Percentiles rank a stretch among this genome's conserved stretches.
phyloP scores from a whole-genome alignment of 768 basidiomycete species.

The Podaxis sp. region DNA sequence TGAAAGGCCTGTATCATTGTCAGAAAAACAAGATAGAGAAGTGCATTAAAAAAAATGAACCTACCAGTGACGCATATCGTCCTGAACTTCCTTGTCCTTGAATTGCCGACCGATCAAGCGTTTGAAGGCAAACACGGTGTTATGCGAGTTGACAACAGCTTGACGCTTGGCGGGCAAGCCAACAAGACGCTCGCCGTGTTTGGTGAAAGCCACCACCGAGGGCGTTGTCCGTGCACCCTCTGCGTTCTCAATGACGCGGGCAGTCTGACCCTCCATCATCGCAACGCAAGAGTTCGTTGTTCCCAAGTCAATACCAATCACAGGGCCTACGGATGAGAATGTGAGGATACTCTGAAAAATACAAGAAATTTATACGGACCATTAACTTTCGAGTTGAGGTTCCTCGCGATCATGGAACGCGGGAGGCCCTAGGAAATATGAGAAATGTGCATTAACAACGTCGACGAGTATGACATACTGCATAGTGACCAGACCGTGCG shows the following conservation, averaged over 20 bases:
- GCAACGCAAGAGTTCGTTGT: slow-evolving; percentile 91
- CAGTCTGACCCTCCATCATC: slow-evolving; percentile 93
- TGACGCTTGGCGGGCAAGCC: slow-evolving; percentile 97
- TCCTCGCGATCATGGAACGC: slow-evolving; percentile 78
- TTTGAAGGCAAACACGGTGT: slow-evolving; percentile 95
- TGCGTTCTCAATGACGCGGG: slow-evolving; percentile 95
- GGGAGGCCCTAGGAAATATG: slow-evolving; percentile 51
- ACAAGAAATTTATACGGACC: slow-evolving; percentile 46
- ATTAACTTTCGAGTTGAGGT: slow-evolving; percentile 94
- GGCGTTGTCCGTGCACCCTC: slow-evolving; percentile 98
- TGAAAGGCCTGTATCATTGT: slow-evolving; percentile 64
- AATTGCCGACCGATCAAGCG: slow-evolving; percentile 93
- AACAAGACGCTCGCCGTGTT: slow-evolving; percentile 94
- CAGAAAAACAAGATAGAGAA: not conserved
- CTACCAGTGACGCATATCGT: slow-evolving; percentile 84
- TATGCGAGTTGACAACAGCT: slow-evolving; percentile 91
- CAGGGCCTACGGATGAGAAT: slow-evolving; percentile 55
- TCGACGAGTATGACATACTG: slow-evolving; percentile 38
- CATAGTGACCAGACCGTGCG: slow-evolving; percentile 62
- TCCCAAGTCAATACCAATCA: slow-evolving; percentile 96
- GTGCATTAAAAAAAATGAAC: slow-evolving; percentile 20
- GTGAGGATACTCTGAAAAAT: slow-evolving; percentile 1
- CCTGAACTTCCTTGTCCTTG: slow-evolving; percentile 90
- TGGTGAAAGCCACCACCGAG: slow-evolving; percentile 98
- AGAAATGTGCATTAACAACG: slow-evolving; percentile 7